These are phyloP conservation scores for Pythium rhizo-oryzae DNA, from an alignment of 352 stramenopile genomes.

Conservation along the genomic window DNA sequence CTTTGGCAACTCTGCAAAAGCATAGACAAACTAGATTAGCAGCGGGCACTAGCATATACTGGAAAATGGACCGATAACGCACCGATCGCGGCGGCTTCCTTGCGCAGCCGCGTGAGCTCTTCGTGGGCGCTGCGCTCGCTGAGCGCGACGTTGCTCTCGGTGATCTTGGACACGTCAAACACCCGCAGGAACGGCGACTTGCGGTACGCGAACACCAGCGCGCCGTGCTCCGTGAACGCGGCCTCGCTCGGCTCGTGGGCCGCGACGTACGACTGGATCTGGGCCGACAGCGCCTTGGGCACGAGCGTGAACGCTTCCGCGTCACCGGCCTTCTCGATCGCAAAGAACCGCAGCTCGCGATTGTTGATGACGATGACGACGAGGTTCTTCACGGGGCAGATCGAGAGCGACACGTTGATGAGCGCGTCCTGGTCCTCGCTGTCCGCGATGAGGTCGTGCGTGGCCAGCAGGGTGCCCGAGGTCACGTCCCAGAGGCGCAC, in stretches of 20 bases:
- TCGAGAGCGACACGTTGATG: conserved; percentile 58
- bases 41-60: background rate
- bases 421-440: conserved; percentile 35
- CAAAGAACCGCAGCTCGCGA: conserved; percentile 53
- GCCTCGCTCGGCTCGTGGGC: conserved; percentile 52
- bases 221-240: conserved; percentile 47
- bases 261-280: conserved; percentile 22
- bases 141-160: conserved; percentile 27
- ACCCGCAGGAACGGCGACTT: conserved; percentile 62
- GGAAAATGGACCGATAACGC: conserved; percentile 9
- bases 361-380: conserved; percentile 62
- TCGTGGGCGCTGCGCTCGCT: conserved; percentile 27
- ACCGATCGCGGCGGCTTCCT: conserved; percentile 59
- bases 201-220: conserved; percentile 62
- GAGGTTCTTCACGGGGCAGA: conserved; percentile 58
- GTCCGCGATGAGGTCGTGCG: conserved; percentile 44
- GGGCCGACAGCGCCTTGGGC: conserved; percentile 33
- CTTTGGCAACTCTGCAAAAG: conserved; percentile 44
- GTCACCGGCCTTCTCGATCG: conserved; percentile 37
- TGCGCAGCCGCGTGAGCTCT: conserved; percentile 47
- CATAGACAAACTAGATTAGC: background rate
- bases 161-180: conserved; percentile 44
- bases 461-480: conserved; percentile 54
- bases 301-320: conserved; percentile 19
- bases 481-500: conserved; percentile 77